Evolutionary conservation across 202 grass and related monocot species (phyloP).

Genomic region (Panicum virgatum): DNA sequence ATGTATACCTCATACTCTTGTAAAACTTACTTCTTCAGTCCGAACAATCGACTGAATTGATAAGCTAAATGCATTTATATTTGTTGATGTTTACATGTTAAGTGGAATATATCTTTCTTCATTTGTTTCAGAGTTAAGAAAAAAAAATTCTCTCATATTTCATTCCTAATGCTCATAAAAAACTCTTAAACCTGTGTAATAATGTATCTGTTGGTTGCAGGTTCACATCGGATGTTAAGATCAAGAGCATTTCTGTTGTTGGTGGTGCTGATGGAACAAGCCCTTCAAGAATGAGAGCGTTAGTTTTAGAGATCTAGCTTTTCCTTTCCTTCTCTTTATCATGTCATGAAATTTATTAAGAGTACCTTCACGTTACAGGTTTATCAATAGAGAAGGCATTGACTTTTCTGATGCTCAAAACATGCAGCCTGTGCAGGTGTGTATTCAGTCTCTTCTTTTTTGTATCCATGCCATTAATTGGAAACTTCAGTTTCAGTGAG

Average conservation of each 20-base stretch:
- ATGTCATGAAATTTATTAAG: constrained; percentile 35
- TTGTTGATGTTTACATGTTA: constrained; percentile 20
- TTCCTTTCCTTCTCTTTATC: constrained; percentile 22
- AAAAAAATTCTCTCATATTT: background rate
- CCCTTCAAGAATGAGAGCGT: constrained; percentile 98
- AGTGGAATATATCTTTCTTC: constrained; percentile 20
- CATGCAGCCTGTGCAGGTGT: constrained; percentile 96
- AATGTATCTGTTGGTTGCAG: constrained; percentile 41
- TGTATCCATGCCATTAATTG: constrained; percentile 12
- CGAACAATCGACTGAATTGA: background rate
- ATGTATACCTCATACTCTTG: constrained; percentile 1
- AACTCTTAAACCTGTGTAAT: constrained; percentile 1
- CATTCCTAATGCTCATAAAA: background rate
- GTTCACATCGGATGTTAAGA: constrained; percentile 97
- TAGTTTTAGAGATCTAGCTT: constrained; percentile 37
- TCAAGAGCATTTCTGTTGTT: constrained; percentile 96
- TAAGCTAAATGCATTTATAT: constrained; percentile 17
- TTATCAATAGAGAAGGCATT: constrained; percentile 96
- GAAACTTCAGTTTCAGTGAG: constrained; percentile 24
- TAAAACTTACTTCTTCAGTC: background rate
- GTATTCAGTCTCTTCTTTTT: constrained; percentile 28
- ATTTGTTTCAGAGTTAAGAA: constrained; percentile 2
- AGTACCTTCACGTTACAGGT: constrained; percentile 56
- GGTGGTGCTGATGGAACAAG: constrained; percentile 91
- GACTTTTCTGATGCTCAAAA: constrained; percentile 96